Evolutionary conservation across 1,284 basidiomycete species (phyloP).

Genomic region (Irpex sp.): DNA sequence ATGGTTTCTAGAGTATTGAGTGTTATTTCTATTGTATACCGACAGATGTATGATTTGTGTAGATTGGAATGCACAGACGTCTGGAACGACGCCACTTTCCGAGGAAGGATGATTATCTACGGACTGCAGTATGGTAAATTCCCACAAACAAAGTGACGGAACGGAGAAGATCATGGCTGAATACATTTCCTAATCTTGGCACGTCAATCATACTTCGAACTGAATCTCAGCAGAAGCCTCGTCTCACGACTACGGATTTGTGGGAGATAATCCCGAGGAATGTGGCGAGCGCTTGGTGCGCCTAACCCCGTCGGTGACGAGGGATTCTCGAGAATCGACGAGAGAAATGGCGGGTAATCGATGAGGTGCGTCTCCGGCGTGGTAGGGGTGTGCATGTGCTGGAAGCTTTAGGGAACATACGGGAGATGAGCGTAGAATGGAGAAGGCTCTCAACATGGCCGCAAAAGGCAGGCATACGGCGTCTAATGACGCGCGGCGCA

Average conservation of each 20-base stretch:
- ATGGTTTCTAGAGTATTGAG: background rate
- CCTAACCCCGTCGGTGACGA: background rate
- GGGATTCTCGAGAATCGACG: background rate
- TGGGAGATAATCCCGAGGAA: background rate
- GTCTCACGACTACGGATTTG: background rate
- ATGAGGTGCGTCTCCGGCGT: background rate
- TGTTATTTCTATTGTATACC: background rate
- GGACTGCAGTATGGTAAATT: background rate
- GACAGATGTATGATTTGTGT: background rate
- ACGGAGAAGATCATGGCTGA: background rate
- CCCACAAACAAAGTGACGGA: background rate
- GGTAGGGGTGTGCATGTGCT: background rate
- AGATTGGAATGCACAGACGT: background rate
- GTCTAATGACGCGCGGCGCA: slow-evolving; percentile 1
- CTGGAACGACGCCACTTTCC: no score
- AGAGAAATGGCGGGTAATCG: background rate
- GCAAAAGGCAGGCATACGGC: background rate
- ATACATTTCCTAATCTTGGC: background rate
- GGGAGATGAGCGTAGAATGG: background rate
- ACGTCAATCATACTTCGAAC: background rate
- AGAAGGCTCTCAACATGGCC: slow-evolving; percentile 4
- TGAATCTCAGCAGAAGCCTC: background rate
- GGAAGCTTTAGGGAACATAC: background rate
- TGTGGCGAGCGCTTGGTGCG: background rate
- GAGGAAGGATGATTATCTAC: background rate